Conservation (phyloP, 305 asterid species). For the Fraxinus paxiana region DNA sequence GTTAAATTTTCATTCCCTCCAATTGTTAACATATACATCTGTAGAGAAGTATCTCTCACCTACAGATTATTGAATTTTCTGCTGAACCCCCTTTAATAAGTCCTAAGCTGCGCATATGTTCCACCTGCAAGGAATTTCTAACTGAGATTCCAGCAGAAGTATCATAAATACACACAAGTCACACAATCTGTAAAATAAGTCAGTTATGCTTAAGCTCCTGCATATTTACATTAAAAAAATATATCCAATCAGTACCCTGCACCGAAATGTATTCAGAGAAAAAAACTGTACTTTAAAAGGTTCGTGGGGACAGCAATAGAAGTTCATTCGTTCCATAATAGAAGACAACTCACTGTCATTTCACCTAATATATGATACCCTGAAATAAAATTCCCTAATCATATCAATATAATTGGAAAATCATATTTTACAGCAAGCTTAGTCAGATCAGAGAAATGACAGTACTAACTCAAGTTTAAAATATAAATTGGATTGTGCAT, state of each 20-base stretch:
- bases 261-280: not conserved
- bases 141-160: conserved; percentile 15
- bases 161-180: not conserved
- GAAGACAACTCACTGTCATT: not conserved
- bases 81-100: conserved; percentile 77
- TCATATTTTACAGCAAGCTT: not conserved
- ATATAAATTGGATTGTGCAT: not conserved
- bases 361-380: not conserved
- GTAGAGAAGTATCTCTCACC: conserved; percentile 39
- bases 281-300: not conserved
- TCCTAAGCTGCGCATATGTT: conserved; percentile 64
- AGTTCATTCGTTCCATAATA: not conserved
- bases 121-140: conserved; percentile 51
- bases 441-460: conserved; percentile 11
- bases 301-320: not conserved
- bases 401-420: conserved; percentile 9
- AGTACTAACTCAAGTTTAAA: conserved; percentile 2
- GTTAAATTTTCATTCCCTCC: conserved; percentile 1
- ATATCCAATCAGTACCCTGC: conserved; percentile 6
- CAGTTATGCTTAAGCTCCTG: not conserved
- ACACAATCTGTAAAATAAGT: not conserved
- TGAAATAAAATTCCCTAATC: not conserved
- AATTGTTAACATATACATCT: not conserved
- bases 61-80: conserved; percentile 72
- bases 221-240: not conserved